phyloP scores from a whole-genome alignment of 2,329 filamentous ascomycete genomes.

The Diplocarpon rosae region DNA sequence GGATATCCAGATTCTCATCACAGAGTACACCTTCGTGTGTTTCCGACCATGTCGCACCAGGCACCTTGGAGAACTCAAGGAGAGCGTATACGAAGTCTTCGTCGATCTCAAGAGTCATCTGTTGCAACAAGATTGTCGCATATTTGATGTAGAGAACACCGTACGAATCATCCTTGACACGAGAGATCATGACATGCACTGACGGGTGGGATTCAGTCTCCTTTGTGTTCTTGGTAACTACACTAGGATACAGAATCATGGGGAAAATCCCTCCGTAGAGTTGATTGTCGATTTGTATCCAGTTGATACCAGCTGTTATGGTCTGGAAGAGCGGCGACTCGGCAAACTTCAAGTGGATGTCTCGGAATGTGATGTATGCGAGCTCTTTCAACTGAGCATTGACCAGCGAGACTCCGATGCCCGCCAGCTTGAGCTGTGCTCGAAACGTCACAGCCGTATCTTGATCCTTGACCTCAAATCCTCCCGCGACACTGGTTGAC shows the following conservation, averaged over 20 bases:
- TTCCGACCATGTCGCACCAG: conserved; percentile 78
- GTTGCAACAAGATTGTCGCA: conserved; percentile 82
- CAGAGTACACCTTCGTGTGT: conserved; percentile 70
- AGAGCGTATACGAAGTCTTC: conserved; percentile 97
- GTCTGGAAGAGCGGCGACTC: conserved; percentile 94
- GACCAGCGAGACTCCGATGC: conserved; percentile 85
- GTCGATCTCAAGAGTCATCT: conserved; percentile 96
- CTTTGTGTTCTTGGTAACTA: conserved; percentile 87
- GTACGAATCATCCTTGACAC: conserved; percentile 97
- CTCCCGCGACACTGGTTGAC: conserved; percentile 44
- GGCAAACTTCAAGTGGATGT: conserved; percentile 81
- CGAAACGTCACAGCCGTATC: conserved; percentile 83
- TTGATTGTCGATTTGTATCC: conserved; percentile 98
- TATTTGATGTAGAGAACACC: conserved; percentile 98
- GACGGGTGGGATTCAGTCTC: conserved; percentile 96
- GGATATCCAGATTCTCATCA: conserved; percentile 82
- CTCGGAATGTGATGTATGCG: conserved; percentile 85
- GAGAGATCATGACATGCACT: conserved; percentile 79
- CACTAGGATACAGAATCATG: conserved; percentile 91
- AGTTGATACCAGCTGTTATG: conserved; percentile 81
- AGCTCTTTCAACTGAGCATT: conserved; percentile 87
- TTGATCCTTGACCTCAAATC: conserved; percentile 89
- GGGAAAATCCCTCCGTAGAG: conserved; percentile 97
- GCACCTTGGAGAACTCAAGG: conserved; percentile 87
- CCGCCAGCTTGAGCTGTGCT: conserved; percentile 77